Evolutionary conservation across 1,139 yeast species (phyloP).

Genomic region (Diutina pseudorugosa): DNA sequence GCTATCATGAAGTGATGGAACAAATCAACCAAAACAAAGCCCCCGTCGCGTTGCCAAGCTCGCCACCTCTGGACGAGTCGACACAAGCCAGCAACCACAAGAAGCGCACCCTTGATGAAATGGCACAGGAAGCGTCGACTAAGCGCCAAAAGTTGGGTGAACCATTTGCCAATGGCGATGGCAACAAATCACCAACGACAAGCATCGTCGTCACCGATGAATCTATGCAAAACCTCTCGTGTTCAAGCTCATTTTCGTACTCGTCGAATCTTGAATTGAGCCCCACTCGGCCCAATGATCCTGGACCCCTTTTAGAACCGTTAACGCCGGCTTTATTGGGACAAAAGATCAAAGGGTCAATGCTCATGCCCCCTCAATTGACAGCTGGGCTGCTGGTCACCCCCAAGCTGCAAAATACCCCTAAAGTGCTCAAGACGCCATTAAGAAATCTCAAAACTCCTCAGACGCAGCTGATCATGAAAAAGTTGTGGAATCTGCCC

Average conservation of each 20-base stretch:
- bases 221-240: background rate
- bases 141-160: background rate
- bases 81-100: background rate
- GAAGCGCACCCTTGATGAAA: background rate
- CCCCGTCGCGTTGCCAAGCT: background rate
- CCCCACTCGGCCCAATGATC: slow-evolving; percentile 42
- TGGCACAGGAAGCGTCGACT: background rate
- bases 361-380: background rate
- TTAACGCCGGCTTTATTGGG: slow-evolving; percentile 25
- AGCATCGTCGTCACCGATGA: background rate
- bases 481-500: slow-evolving; percentile 51
- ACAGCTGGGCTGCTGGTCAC: background rate
- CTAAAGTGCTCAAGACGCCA: slow-evolving; percentile 24
- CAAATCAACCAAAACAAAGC: slow-evolving; percentile 15
- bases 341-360: background rate
- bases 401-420: slow-evolving; percentile 5
- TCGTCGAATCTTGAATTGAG: slow-evolving; percentile 52
- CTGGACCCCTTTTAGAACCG: slow-evolving; percentile 56
- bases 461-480: slow-evolving; percentile 28
- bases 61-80: background rate
- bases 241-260: slow-evolving; percentile 33
- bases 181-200: slow-evolving; percentile 5
- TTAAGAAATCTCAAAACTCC: slow-evolving; percentile 28
- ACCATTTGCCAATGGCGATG: slow-evolving; percentile 7
- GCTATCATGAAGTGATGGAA: slow-evolving; percentile 35